Conservation (phyloP, 1,139 yeast genomes). For the Debaryomycetaceae sp. region DNA sequence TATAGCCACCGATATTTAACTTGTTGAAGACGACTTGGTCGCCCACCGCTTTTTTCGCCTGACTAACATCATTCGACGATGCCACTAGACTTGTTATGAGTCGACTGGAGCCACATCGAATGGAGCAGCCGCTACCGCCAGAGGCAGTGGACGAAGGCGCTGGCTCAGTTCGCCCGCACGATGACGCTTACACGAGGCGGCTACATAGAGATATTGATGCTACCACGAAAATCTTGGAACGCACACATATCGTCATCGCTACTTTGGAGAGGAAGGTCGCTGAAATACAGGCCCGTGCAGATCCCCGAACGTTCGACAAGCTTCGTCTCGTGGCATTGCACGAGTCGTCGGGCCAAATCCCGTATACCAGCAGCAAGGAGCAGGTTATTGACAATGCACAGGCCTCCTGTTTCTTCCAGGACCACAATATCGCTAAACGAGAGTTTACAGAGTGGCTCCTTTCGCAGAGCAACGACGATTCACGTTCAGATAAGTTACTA, state of each 20-base stretch:
- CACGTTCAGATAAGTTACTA: neutral
- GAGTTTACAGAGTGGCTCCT: constrained; percentile 5
- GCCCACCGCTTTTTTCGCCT: no score
- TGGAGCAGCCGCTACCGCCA: no score
- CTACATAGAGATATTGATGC: constrained; percentile 18
- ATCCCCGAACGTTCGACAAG: neutral
- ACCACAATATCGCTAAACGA: constrained; percentile 11
- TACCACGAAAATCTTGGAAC: constrained; percentile 15
- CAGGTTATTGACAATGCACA: constrained; percentile 28
- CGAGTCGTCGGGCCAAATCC: constrained; percentile 17
- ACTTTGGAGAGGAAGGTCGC: constrained; percentile 3
- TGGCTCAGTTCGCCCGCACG: neutral
- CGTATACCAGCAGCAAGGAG: constrained; percentile 24
- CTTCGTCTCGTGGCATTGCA: constrained; percentile 12
- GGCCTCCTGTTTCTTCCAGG: constrained; percentile 15
- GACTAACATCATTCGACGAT: no score
- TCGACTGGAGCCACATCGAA: no score
- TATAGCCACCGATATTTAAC: no score
- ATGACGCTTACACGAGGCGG: constrained; percentile 12
- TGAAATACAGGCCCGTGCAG: neutral
- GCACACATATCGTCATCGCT: constrained; percentile 19
- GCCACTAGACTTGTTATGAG: no score
- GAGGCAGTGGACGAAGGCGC: neutral
- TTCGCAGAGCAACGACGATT: neutral
- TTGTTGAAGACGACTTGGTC: no score